phyloP scores from a whole-genome alignment of 352 stramenopile genomes.

The Globisporangium cystogenes region DNA sequence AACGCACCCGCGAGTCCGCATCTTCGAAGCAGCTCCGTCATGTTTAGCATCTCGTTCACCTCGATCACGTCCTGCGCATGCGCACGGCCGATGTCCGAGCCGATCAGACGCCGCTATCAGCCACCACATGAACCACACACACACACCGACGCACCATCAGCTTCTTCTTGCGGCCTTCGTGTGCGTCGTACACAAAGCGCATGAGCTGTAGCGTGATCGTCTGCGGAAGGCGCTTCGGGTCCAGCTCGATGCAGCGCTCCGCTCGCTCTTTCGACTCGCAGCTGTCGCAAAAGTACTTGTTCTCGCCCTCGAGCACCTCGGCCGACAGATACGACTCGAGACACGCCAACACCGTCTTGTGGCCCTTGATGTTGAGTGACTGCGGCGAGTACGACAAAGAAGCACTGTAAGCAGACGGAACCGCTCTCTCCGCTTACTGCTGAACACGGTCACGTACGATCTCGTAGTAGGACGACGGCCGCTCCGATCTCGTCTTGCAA shows the following conservation, averaged over 20 bases:
- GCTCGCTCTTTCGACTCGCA: conserved; percentile 76
- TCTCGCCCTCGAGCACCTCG: conserved; percentile 78
- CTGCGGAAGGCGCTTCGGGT: conserved; percentile 42
- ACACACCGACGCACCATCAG: conserved; percentile 42
- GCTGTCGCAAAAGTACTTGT: conserved; percentile 83
- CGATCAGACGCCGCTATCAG: background rate
- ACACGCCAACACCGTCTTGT: conserved; percentile 66
- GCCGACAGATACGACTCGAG: conserved; percentile 65
- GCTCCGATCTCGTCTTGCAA: conserved; percentile 60
- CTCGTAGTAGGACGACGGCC: conserved; percentile 75
- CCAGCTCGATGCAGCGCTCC: conserved; percentile 66
- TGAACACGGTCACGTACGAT: conserved; percentile 35
- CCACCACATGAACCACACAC: background rate
- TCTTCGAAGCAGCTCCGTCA: conserved; percentile 51
- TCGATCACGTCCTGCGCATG: conserved; percentile 72
- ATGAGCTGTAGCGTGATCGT: conserved; percentile 81
- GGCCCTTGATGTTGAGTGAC: conserved; percentile 84
- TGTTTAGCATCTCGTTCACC: conserved; percentile 72
- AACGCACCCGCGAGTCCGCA: conserved; percentile 37
- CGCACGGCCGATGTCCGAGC: background rate
- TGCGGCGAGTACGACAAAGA: conserved; percentile 2
- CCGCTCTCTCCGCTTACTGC: background rate
- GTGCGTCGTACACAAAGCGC: conserved; percentile 82
- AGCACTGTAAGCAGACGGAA: background rate
- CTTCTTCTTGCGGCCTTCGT: conserved; percentile 77